Conservation (phyloP, 2,329 filamentous ascomycete genomes). For the Aureobasidium sp. region DNA sequence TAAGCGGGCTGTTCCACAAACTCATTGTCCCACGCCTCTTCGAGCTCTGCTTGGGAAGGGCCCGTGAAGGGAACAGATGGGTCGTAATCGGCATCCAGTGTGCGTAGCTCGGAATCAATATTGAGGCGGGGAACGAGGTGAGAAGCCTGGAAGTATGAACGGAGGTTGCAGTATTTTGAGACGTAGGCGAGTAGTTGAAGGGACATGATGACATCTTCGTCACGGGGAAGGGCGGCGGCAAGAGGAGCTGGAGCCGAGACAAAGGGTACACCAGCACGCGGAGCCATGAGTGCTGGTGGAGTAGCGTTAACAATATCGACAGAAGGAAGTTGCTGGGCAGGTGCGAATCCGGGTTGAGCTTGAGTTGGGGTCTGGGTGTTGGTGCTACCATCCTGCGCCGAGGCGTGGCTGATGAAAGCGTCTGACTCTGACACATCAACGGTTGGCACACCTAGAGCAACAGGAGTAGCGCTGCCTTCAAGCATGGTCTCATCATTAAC, state of each 20-base stretch:
- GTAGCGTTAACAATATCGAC: conserved; percentile 61
- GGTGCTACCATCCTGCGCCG: conserved; percentile 75
- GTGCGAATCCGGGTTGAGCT: conserved; percentile 25
- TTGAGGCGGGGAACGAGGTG: conserved; percentile 88
- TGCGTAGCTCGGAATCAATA: conserved; percentile 74
- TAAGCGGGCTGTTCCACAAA: conserved; percentile 42
- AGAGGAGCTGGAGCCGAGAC: conserved; percentile 48
- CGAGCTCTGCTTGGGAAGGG: conserved; percentile 41
- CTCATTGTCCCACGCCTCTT: conserved; percentile 87
- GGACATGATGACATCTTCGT: conserved; percentile 97
- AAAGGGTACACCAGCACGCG: neutral
- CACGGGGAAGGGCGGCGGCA: conserved; percentile 84
- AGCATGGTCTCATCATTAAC: conserved; percentile 75
- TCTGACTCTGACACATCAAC: conserved; percentile 83
- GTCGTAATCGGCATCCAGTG: conserved; percentile 62
- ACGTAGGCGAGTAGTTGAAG: conserved; percentile 94
- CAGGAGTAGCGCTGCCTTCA: conserved; percentile 55
- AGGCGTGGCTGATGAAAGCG: conserved; percentile 88
- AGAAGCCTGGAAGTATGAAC: conserved; percentile 90
- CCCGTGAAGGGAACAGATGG: conserved; percentile 25
- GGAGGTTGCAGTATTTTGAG: conserved; percentile 95
- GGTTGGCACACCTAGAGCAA: conserved; percentile 67
- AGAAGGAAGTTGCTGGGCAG: conserved; percentile 35
- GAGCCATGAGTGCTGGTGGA: conserved; percentile 43
- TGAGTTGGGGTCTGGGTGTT: conserved; percentile 62